phyloP scores from a whole-genome alignment of 2,329 filamentous ascomycete genomes.

The Chaetomium olivaceum region DNA sequence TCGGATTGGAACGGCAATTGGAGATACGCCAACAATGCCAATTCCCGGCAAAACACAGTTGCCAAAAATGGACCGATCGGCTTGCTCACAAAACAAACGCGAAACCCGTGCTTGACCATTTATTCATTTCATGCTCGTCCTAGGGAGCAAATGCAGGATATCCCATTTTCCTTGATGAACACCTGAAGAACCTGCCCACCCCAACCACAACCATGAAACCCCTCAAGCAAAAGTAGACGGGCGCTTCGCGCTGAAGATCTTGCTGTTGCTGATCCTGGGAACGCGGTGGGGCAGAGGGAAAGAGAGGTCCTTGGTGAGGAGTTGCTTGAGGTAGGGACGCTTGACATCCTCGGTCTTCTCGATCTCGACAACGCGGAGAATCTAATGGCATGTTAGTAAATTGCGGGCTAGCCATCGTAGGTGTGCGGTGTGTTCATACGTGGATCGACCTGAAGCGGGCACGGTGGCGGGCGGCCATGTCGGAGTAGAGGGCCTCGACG shows the following conservation, averaged over 20 bases:
- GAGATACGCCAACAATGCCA: conserved; percentile 1
- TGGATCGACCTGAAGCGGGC: conserved; percentile 97
- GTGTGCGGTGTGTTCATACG: conserved; percentile 63
- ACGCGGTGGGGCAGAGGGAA: conserved; percentile 99
- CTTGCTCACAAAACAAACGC: conserved; percentile 25
- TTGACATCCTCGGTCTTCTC: conserved; percentile 93
- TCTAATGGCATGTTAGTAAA: conserved; percentile 55
- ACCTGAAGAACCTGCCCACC: conserved; percentile 59
- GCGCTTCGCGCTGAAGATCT: conserved; percentile 90
- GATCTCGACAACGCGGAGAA: conserved; percentile 97
- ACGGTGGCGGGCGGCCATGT: conserved; percentile 99
- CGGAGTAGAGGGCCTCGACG: conserved; percentile 96
- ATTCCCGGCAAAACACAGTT: conserved; percentile 12
- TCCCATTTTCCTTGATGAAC: conserved; percentile 64
- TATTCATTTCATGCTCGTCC: conserved; percentile 47
- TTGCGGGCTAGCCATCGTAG: conserved; percentile 5
- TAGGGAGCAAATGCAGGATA: conserved; percentile 59
- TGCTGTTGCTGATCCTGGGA: conserved; percentile 78
- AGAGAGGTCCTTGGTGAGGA: conserved; percentile 89
- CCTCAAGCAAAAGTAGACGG: conserved; percentile 97
- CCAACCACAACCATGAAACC: conserved; percentile 53
- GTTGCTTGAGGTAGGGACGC: conserved; percentile 99
- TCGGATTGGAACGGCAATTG: background rate
- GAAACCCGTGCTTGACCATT: conserved; percentile 36
- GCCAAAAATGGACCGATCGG: conserved; percentile 10